Conservation (phyloP, 306 rosid species). For the Medicago lupulina region DNA sequence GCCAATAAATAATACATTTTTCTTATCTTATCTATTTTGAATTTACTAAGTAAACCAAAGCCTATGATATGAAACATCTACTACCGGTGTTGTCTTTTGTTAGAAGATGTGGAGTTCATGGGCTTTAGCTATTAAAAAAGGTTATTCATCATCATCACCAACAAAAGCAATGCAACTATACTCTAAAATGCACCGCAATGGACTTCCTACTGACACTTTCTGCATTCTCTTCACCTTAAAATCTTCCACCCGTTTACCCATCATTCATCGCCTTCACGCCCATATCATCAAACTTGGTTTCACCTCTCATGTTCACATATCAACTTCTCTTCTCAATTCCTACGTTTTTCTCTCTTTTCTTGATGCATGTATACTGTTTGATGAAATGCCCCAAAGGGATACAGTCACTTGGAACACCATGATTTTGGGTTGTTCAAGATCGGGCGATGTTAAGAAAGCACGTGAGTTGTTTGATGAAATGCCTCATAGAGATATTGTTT, state of each 20-base stretch:
- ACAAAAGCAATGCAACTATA: slow-evolving; percentile 47
- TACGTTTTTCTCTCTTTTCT: slow-evolving; percentile 43
- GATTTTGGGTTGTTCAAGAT: slow-evolving; percentile 59
- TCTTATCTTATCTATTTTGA: too few relatives aligned
- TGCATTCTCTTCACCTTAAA: slow-evolving; percentile 63
- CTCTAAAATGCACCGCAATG: slow-evolving; percentile 54
- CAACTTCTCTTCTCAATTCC: slow-evolving; percentile 49
- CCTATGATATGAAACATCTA: slow-evolving; percentile 29
- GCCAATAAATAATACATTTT: too few relatives aligned
- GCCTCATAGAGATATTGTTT: slow-evolving; percentile 51
- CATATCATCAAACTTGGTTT: slow-evolving; percentile 68
- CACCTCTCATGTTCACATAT: slow-evolving; percentile 50
- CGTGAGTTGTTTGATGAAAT: slow-evolving; percentile 52
- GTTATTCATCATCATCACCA: slow-evolving; percentile 67
- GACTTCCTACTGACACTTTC: slow-evolving; percentile 49
- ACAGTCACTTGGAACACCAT: slow-evolving; percentile 68
- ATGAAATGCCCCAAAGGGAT: slow-evolving; percentile 63
- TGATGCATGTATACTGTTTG: slow-evolving; percentile 59
- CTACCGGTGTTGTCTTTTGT: slow-evolving; percentile 28
- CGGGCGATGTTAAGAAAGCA: slow-evolving; percentile 48
- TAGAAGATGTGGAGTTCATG: slow-evolving; percentile 50
- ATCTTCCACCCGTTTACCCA: slow-evolving; percentile 49
- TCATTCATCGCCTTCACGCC: slow-evolving; percentile 61
- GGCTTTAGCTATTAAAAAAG: slow-evolving; percentile 59
- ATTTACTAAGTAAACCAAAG: neutral